Base-by-base conservation (phyloP, 1,284 basidiomycete genomes). In the Irpex sp. region DNA sequence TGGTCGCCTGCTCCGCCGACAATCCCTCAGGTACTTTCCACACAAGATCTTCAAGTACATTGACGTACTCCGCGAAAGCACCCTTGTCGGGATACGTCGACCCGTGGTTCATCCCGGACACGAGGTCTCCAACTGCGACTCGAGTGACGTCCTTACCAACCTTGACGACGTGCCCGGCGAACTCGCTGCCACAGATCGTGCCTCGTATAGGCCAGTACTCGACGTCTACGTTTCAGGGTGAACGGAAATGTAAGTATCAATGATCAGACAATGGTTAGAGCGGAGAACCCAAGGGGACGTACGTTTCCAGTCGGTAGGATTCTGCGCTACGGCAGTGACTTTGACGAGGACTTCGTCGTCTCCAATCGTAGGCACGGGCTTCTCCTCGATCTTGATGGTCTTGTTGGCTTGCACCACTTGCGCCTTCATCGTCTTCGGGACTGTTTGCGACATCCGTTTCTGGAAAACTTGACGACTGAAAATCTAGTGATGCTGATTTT, bases 21-120 rank as follows among this genome's bases (percentile, higher is more conserved):
- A 74, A 31, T 9, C 21, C 69, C 3, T 69, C 65, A 2, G 77
- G 76, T 0, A 76, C 71, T 38, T 71, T 71, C 73, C 75, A 76
- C 0, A 72, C 70, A 1, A 76, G 67, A n/a, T 73, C 68, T 3
- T 71, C 71, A n/a, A 70, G 64, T 2, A 68, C 69, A 65, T 74
- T 75, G 59, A 78, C 67, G 67, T 80, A 82, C 67, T 82, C 74
- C 4, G 78, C 77, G 65, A 73, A 77, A 6, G 76, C 72, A 63
- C 77, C 76, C 72, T 60, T 70, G 58, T 69, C 68, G 0, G 61
- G 58, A 52, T 62, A 70, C 15, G 34, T 54, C 4, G 64, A 65
- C 2, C 72, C 72, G n/a, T 65, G 66, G 13, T 68, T 63, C 57
- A 70, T 68, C 0, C 66, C 70, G 0, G 71, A 66, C 49, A 72